These are phyloP conservation scores for Leishmania tropica DNA, from an alignment of 208 protist genomes.

Conservation along the genomic window DNA sequence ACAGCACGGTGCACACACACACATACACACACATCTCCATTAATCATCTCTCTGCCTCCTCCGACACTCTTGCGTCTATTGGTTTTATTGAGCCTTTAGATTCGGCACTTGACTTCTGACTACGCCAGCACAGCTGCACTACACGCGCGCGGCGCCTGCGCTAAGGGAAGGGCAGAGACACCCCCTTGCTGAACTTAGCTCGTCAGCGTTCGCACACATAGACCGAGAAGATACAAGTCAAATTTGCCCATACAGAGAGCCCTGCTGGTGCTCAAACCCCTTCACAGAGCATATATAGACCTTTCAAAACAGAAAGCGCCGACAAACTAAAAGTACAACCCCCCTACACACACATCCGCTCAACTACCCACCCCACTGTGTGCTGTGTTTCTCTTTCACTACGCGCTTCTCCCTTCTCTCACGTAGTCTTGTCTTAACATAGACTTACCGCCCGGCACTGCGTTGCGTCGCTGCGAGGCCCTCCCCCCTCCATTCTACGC, in stretches of 20 bases:
- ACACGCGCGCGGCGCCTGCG: not conserved
- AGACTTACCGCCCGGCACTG: not conserved
- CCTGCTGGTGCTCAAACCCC: too few species aligned
- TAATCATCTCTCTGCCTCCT: not conserved
- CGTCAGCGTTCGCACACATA: not conserved
- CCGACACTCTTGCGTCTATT: not conserved
- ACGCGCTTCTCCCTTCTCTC: not conserved
- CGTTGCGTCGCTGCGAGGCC: not conserved
- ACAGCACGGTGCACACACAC: too few species aligned
- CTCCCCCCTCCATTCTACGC: not conserved
- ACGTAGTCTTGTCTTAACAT: not conserved
- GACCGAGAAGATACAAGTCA: not conserved
- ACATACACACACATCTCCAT: too few species aligned
- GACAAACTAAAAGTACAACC: not conserved
- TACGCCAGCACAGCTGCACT: not conserved
- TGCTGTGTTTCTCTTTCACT: not conserved
- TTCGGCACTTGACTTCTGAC: not conserved
- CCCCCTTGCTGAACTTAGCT: not conserved
- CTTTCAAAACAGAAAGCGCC: not conserved
- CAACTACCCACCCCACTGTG: not conserved
- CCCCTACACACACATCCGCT: too few species aligned
- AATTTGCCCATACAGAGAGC: not conserved
- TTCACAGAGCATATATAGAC: not conserved
- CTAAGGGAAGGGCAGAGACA: not conserved
- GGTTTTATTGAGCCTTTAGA: not conserved